phyloP scores from a whole-genome alignment of 768 basidiomycete species.

The Hirschioporus abietinus region DNA sequence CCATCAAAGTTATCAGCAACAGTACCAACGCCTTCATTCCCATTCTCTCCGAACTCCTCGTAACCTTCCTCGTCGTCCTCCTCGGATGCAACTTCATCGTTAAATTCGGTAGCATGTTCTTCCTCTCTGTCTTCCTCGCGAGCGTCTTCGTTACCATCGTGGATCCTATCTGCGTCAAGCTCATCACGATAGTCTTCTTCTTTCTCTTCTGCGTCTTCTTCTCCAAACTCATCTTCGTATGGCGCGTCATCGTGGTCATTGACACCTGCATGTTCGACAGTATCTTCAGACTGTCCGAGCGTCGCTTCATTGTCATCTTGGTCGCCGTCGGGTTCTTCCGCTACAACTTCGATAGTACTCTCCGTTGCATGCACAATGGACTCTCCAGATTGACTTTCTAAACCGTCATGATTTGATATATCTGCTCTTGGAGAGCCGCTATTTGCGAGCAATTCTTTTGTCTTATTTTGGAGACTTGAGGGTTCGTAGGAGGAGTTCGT shows the following conservation, averaged over 20 bases:
- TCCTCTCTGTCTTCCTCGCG: not conserved
- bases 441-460: not conserved
- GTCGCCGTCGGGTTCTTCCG: constrained; percentile 22
- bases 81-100: not conserved
- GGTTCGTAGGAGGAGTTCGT: not conserved
- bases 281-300: not conserved
- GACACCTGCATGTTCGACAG: not conserved
- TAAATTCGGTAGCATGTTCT: not conserved
- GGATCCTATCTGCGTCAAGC: constrained; percentile 12
- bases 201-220: constrained; percentile 31
- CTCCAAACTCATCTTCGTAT: constrained; percentile 23
- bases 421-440: not conserved
- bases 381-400: not conserved
- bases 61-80: constrained; percentile 16
- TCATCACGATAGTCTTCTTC: constrained; percentile 31
- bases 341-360: not conserved
- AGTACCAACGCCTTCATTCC: constrained; percentile 16
- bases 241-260: not conserved
- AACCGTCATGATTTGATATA: not conserved
- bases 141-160: not conserved
- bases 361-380: constrained; percentile 21
- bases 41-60: constrained; percentile 17
- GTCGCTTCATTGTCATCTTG: constrained; percentile 26
- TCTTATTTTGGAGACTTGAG: not conserved
- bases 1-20: constrained; percentile 16